phyloP scores from a whole-genome alignment of 768 basidiomycete species.

The Mycena crocata region DNA sequence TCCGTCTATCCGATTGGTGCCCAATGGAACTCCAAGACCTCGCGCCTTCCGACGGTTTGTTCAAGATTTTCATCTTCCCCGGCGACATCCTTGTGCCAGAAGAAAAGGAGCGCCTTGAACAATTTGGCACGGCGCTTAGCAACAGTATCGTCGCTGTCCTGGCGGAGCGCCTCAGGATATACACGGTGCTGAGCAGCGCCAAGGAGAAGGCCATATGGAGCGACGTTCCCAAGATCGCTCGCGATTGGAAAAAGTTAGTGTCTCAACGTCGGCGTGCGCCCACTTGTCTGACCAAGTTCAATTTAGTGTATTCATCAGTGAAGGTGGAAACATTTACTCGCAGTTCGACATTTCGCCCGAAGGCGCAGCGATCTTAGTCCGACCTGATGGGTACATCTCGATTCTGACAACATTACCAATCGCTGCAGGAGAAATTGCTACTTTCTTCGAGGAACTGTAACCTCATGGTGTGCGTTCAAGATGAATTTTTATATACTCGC shows the following conservation, averaged over 20 bases:
- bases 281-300: not conserved
- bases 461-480: not conserved
- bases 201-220: constrained; percentile 7
- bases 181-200: not conserved
- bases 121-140: not conserved
- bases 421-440: not conserved
- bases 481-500: no score
- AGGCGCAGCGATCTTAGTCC: not conserved
- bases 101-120: not conserved
- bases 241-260: not conserved
- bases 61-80: constrained; percentile 31
- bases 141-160: not conserved
- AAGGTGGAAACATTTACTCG: not conserved
- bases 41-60: constrained; percentile 27
- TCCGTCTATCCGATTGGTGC: constrained; percentile 30
- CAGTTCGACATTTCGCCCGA: not conserved
- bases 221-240: not conserved
- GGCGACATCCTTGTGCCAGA: constrained; percentile 18
- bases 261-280: not conserved
- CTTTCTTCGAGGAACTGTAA: not conserved
- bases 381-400: not conserved
- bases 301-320: not conserved
- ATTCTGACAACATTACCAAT: not conserved
- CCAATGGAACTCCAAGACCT: constrained; percentile 31
- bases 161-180: not conserved